Evolutionary conservation across 345 rosid genomes (phyloP), one percentile per base, ranked within the genome.

Genomic region (Eucalyptus sp.): DNA sequence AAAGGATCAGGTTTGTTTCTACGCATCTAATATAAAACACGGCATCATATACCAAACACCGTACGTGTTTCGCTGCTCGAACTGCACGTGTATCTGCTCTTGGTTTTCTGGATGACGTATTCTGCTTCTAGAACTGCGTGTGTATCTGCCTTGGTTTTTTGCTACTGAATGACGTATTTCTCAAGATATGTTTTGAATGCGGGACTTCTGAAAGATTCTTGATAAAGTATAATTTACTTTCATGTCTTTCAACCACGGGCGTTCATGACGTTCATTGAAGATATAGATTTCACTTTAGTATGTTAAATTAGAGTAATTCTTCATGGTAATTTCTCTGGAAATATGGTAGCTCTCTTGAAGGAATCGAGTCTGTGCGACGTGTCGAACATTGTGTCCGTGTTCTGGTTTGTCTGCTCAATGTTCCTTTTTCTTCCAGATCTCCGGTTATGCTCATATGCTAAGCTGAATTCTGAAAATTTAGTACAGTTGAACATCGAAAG

Each of bases 401-500:
- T 64, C 76, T n/a, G 68, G 14, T n/a, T 64, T 71, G 81, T 71
- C 81, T 71, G 46, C 22, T 37, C 46, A 37, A 37, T 37, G 6
- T 71, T 76, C 9, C 46, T 41, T 3, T 20, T 76, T 20, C 84
- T 41, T 13, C 48, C 20, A 41, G 48, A 76, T 41, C 15, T 41
- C 48, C 27, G 15, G 29, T 76, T 76, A 62, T 20, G 84, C 3
- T 76, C 83, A 3, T 41, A 41, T 41, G 48, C 83, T 76, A 41
- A 76, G 84, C 84, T 37, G 84, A 76, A 37, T 22, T 76, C 46
- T 41, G 27, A 41, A 76, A 76, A 37, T 76, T 20, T 76, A 76
- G 84, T 48, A 87, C 95, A 98, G 99, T 91, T 98, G 58, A 98
- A 95, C 85, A 71, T 92, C 44, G 99, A 97, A 89, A 95, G 99